Evolutionary conservation across 2,329 filamentous ascomycete genomes (phyloP).

Genomic region (Colletotrichum trifolii): DNA sequence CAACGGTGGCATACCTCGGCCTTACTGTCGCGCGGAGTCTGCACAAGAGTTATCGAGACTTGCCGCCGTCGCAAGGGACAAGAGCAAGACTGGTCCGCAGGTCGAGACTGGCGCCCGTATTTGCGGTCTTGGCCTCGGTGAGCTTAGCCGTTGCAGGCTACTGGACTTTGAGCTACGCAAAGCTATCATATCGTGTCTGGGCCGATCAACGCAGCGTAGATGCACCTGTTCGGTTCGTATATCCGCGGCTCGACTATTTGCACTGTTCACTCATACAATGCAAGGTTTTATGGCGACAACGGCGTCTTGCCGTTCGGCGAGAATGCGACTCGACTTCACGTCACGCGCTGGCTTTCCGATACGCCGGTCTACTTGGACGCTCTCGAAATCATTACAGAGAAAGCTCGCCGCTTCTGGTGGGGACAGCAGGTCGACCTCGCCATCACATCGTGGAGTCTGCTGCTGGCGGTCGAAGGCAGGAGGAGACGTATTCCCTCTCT

Average conservation of each 20-base stretch:
- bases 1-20: slow-evolving; percentile 36
- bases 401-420: slow-evolving; percentile 69
- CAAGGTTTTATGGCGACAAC: slow-evolving; percentile 43
- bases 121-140: slow-evolving; percentile 56
- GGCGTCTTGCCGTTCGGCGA: slow-evolving; percentile 48
- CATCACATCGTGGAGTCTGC: slow-evolving; percentile 64
- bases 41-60: slow-evolving; percentile 40
- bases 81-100: slow-evolving; percentile 45
- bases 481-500: slow-evolving; percentile 65
- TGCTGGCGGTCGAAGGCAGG: slow-evolving; percentile 69
- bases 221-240: slow-evolving; percentile 50
- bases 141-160: slow-evolving; percentile 57
- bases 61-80: slow-evolving; percentile 50
- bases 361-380: slow-evolving; percentile 63
- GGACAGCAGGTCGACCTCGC: slow-evolving; percentile 69
- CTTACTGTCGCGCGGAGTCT: slow-evolving; percentile 40
- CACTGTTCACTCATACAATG: slow-evolving; percentile 6
- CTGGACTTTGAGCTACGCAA: slow-evolving; percentile 55
- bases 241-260: slow-evolving; percentile 12
- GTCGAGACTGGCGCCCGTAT: slow-evolving; percentile 46
- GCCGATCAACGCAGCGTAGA: slow-evolving; percentile 52
- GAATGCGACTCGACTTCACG: slow-evolving; percentile 45
- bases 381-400: slow-evolving; percentile 65
- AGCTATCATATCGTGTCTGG: slow-evolving; percentile 62
- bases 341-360: slow-evolving; percentile 65